Conservation (phyloP, 192 early-diverging fungal genomes). For the Rhizophlyctis rosea region DNA sequence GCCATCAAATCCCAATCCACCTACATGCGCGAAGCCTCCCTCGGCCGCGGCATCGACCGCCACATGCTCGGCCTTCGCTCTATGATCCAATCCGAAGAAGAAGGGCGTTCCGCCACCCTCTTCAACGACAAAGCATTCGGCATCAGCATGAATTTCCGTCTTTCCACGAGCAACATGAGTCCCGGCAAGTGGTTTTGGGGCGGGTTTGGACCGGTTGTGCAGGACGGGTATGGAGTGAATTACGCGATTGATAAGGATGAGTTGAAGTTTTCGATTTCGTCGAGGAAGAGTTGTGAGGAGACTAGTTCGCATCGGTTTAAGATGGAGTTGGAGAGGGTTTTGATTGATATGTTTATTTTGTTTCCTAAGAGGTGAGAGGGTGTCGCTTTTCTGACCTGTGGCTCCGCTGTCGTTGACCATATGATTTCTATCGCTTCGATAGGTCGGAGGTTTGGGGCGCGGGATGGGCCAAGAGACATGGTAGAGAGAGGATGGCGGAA, state of each 20-base stretch:
- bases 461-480: slow-evolving; percentile 39
- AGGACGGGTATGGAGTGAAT: slow-evolving; percentile 54
- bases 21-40: slow-evolving; percentile 72
- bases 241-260: slow-evolving; percentile 58
- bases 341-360: slow-evolving; percentile 65
- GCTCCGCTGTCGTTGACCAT: not conserved
- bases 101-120: slow-evolving; percentile 49
- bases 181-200: slow-evolving; percentile 50
- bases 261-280: slow-evolving; percentile 60
- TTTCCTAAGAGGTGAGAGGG: slow-evolving; percentile 48
- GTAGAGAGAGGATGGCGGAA: slow-evolving; percentile 37
- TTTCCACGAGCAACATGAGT: slow-evolving; percentile 76
- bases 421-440: no score
- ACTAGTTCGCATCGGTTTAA: slow-evolving; percentile 56
- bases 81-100: slow-evolving; percentile 62
- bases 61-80: slow-evolving; percentile 59
- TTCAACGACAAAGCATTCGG: slow-evolving; percentile 82
- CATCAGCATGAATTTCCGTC: slow-evolving; percentile 70
- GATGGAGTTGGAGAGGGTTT: slow-evolving; percentile 52
- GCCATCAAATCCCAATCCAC: slow-evolving; percentile 58
- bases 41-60: slow-evolving; percentile 85
- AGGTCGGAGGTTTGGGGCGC: slow-evolving; percentile 50
- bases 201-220: slow-evolving; percentile 54
- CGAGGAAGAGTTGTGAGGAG: slow-evolving; percentile 37
- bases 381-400: not conserved